A percentile compares a stretch with the other conserved stretches of the same genome.
phyloP scores from a whole-genome alignment of 257 asterid genomes.

The Apocynum venetum region DNA sequence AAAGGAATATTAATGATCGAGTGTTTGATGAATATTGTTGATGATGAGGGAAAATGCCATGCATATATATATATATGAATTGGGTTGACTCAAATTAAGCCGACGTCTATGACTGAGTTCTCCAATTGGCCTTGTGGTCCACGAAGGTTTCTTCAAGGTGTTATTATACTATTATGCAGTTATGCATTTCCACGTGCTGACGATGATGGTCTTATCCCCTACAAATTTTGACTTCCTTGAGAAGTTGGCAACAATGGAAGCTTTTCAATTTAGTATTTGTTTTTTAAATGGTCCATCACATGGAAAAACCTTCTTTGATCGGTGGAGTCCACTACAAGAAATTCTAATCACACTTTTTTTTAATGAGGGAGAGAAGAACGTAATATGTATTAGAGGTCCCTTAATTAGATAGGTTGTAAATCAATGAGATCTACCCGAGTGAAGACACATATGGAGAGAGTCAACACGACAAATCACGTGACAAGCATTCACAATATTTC shows the following conservation, averaged over 20 bases:
- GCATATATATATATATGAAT: neutral
- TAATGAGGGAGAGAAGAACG: too few species aligned
- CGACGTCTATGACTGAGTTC: neutral
- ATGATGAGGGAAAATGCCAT: neutral
- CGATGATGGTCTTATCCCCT: conserved; percentile 2
- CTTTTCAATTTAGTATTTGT: too few species aligned
- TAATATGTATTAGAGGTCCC: too few species aligned
- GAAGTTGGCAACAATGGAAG: neutral
- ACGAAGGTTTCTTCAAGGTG: neutral
- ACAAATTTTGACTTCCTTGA: neutral
- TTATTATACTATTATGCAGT: neutral
- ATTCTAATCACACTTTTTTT: too few species aligned
- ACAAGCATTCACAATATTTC: too few species aligned
- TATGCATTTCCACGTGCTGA: neutral
- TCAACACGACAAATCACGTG: too few species aligned
- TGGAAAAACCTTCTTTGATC: neutral
- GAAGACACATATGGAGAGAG: too few species aligned
- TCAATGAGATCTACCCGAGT: too few species aligned
- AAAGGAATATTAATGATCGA: too few species aligned
- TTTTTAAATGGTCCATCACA: neutral
- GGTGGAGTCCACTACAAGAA: neutral
- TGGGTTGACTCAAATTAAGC: neutral
- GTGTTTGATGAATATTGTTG: neutral
- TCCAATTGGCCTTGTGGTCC: neutral
- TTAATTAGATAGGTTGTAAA: too few species aligned